These are phyloP conservation scores for Cercospora brassicicola DNA, from an alignment of 2,329 filamentous ascomycete species.

Conservation along the genomic window DNA sequence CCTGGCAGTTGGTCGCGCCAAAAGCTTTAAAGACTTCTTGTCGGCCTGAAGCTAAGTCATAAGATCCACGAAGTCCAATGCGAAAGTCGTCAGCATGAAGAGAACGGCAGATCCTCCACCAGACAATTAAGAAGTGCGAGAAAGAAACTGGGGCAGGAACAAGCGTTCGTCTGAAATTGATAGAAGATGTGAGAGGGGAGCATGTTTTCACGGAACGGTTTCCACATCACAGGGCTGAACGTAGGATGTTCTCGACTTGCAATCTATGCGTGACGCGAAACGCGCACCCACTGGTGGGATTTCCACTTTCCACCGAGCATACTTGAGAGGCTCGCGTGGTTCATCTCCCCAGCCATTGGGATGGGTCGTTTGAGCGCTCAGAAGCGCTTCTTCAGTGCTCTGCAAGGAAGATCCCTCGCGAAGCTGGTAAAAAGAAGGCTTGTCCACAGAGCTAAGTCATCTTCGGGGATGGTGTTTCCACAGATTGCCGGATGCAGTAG, in stretches of 20 bases:
- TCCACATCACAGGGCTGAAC: neutral
- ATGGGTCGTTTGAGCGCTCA: neutral
- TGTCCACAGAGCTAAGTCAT: neutral
- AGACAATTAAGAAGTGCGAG: neutral
- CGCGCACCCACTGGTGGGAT: neutral
- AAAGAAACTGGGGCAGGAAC: constrained; percentile 2
- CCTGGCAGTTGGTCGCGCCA: neutral
- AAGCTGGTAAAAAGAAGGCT: neutral
- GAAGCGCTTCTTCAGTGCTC: neutral
- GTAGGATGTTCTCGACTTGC: constrained; percentile 6
- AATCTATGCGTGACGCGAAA: constrained; percentile 4
- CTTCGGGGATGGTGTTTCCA: neutral
- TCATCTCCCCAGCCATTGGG: neutral
- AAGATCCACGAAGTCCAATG: neutral
- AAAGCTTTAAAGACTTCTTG: neutral
- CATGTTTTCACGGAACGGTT: neutral
- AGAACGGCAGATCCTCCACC: neutral
- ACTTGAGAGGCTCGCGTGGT: constrained; percentile 2
- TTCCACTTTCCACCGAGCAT: neutral
- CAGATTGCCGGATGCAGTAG: constrained; percentile 9
- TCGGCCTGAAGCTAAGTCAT: neutral
- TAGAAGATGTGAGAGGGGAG: neutral
- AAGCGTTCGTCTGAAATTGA: constrained; percentile 5
- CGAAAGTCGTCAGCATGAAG: neutral
- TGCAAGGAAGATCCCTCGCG: neutral